Percentiles rank a stretch among this genome's conserved stretches.
These are phyloP conservation scores for Astragalus membranaceus DNA, from an alignment of 306 rosid species.

Conservation along the genomic window DNA sequence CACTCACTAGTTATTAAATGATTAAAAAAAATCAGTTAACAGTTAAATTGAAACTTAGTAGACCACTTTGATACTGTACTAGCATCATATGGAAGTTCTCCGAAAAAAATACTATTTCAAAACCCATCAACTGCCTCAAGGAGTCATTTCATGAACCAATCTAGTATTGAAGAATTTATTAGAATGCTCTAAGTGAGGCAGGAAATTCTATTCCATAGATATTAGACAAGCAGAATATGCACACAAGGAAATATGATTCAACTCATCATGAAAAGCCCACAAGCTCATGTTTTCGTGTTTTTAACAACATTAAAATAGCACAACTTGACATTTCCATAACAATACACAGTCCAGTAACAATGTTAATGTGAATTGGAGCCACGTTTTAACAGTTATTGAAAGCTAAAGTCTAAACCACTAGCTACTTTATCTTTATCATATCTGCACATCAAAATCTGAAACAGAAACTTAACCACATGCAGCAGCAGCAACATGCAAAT, in stretches of 20 bases:
- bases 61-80: background rate
- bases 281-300: background rate
- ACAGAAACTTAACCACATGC: background rate
- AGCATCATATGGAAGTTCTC: background rate
- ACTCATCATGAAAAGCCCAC: background rate
- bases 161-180: background rate
- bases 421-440: background rate
- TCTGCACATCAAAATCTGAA: background rate
- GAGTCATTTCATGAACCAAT: background rate
- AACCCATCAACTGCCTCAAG: slow-evolving; percentile 1
- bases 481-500: background rate
- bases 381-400: background rate
- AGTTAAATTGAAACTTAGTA: background rate
- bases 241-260: background rate
- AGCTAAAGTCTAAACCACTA: background rate
- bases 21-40: background rate
- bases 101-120: background rate
- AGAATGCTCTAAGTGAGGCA: background rate
- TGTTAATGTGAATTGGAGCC: background rate
- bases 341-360: background rate
- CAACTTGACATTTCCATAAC: background rate
- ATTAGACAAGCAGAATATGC: background rate
- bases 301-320: background rate
- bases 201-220: background rate
- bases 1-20: background rate